Evolutionary conservation across 176 grass and related monocot genomes (phyloP), one percentile per base, ranked within the genome.

Genomic region (Tillandsia fasciculata): DNA sequence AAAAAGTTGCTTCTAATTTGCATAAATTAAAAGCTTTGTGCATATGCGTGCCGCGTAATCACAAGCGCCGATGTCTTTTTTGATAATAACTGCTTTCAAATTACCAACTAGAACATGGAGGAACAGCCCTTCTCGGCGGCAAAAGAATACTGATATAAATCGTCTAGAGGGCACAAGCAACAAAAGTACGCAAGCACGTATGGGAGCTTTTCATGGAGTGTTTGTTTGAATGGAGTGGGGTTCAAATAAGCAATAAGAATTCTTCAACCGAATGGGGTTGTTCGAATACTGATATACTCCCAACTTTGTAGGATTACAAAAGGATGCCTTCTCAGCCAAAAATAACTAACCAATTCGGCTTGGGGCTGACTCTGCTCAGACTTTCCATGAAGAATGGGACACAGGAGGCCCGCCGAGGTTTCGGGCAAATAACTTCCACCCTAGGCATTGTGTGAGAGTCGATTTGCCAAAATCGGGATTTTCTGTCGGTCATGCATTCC

Each of bases 391-490:
- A 77, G 48, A 49, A 69, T 0, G 72, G 77, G 6, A 75, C 63
- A 11, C 61, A 83, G n/a, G 85, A 64, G 0, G 65, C 47, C 0
- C 86, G 88, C 11, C 76, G 73, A n/a, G 92, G 92, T 79, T 79
- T 81, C 2, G 92, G 92, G 50, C 88, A 96, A 14, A 96, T 81
- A 69, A 92, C 73, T 26, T 88, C 85, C 7, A 83, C 72, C 33
- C 78, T 81, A 3, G 70, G 3, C 42, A 20, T 47, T 28, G 83
- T 68, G 63, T 80, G 91, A 18, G 42, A 74, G 64, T 92, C 83
- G 53, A 78, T 56, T 85, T 92, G 88, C 81, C 88, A 92, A 66
- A 89, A 89, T 64, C 92, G 83, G 18, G 88, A 91, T 81, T 82
- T 89, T 42, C 86, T 82, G 64, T 96, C 92, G 0, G 92, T 49